Conservation (phyloP, 345 rosid genomes). For the Zanthoxylum bungeanum region DNA sequence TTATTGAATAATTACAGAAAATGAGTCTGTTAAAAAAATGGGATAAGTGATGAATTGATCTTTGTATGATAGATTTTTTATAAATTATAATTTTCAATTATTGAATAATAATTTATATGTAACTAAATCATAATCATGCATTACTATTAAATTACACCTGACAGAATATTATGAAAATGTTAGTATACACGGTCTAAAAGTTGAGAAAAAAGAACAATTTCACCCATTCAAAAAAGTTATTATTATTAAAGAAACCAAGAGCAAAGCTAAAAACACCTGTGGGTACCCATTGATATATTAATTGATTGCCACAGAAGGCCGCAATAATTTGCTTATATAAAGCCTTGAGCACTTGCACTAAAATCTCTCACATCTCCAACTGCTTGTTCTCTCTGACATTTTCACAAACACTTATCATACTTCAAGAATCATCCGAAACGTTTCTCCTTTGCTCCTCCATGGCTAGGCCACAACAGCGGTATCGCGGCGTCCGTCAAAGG, state of each 20-base stretch:
- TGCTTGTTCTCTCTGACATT: slow-evolving; percentile 19
- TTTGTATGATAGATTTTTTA: no score
- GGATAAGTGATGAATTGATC: no score
- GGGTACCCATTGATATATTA: slow-evolving; percentile 17
- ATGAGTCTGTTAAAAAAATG: no score
- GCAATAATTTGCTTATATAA: slow-evolving; percentile 35
- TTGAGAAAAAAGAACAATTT: not conserved
- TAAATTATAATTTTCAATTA: no score
- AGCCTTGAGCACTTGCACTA: not conserved
- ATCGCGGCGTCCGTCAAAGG: slow-evolving; percentile 73
- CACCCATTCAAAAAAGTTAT: not conserved
- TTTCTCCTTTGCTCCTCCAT: slow-evolving; percentile 23
- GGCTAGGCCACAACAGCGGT: slow-evolving; percentile 65
- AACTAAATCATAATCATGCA: no score
- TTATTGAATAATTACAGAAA: no score
- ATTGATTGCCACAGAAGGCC: slow-evolving; percentile 27
- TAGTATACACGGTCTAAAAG: no score
- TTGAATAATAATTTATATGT: no score
- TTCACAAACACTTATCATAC: slow-evolving; percentile 19
- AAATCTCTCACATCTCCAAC: not conserved
- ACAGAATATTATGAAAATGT: no score
- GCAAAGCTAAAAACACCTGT: not conserved
- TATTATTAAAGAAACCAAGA: not conserved
- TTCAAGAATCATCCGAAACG: not conserved
- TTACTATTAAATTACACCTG: no score